Evolutionary conservation across 495 filamentous ascomycete species (phyloP), one percentile per base, ranked within the genome.

Genomic region (Aspergillus panamensis): DNA sequence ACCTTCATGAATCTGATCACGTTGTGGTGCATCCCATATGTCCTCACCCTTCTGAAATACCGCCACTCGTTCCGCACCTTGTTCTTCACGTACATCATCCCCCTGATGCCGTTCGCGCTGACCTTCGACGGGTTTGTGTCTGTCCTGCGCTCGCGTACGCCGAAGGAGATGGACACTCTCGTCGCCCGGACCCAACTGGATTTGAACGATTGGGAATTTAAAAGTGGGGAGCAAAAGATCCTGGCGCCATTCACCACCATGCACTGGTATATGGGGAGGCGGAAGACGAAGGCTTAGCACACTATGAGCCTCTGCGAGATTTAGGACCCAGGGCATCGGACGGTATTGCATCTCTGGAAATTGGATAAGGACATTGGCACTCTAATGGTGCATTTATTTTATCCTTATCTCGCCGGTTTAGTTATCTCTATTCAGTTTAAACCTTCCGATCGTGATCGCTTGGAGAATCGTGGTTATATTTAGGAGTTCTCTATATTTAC

Each of bases 51-150:
- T 43, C 16, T 43, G 39, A 16, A 43, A 16, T 8, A 8, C 39
- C 10, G 5, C 16, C 5, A 6, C n/a, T n/a, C n/a, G n/a, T n/a
- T n/a, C n/a, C n/a, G 9, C 16, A 5, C 7, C 9, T 14, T 43
- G 14, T 43, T 43, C n/a, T 43, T 43, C 16, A 43, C 39, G 39
- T 43, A 43, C n/a, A 43, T 43, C n/a, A 43, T 43, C n/a, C 39
- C 39, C 5, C 10, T 43, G 16, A 17, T 43, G 7, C 39, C 39
- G 5, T 43, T 43, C 16, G 6, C n/a, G 14, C n/a, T 43, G 8
- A 8, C 39, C 5, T 43, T 43, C 16, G 39, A 43, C 16, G 39
- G 8, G 6, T 43, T 8, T 43, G 39, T 43, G 7, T 8, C 8
- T 6, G 16, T 16, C 6, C 14, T 43, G 39, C 7, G 39, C 5